These are phyloP conservation scores for Sequoiadendron giganteum DNA, from an alignment of 75 land plant genomes.

Conservation along the genomic window DNA sequence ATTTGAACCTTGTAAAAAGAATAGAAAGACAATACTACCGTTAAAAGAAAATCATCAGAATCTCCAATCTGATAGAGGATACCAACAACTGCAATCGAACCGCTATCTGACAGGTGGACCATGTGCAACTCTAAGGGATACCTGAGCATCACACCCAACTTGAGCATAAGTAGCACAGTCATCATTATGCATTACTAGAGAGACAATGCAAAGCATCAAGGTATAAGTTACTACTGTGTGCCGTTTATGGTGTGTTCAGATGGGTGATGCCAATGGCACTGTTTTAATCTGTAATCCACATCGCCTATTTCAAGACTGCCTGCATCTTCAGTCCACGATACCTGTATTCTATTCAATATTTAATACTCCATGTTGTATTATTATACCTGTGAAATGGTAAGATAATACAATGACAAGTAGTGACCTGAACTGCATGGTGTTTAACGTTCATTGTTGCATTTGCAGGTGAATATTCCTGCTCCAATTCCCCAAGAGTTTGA, in stretches of 20 bases:
- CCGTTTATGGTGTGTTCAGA: conserved; percentile 68
- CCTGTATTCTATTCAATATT: conserved; percentile 12
- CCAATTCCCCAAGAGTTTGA: background rate
- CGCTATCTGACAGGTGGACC: conserved; percentile 31
- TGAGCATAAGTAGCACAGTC: background rate
- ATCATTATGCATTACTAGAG: background rate
- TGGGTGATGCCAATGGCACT: conserved; percentile 68
- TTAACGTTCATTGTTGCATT: background rate
- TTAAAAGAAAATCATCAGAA: conserved; percentile 24
- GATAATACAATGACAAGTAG: background rate
- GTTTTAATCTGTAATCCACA: conserved; percentile 26
- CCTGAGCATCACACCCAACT: conserved; percentile 13
- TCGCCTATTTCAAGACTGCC: conserved; percentile 32
- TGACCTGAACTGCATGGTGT: background rate
- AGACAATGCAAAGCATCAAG: background rate
- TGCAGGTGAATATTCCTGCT: background rate
- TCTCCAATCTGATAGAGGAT: conserved; percentile 29
- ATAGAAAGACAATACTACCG: conserved; percentile 13
- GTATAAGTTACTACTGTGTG: background rate
- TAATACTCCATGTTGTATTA: background rate
- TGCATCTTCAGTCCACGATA: conserved; percentile 22
- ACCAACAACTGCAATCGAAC: conserved; percentile 32
- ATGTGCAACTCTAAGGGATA: conserved; percentile 40
- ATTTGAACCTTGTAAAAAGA: too few relatives aligned
- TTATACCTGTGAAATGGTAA: background rate